A percentile compares a stretch with the other conserved stretches of the same genome.
Conservation (phyloP, 192 early-diverging fungal genomes). For the Rhizophagus clarus region DNA sequence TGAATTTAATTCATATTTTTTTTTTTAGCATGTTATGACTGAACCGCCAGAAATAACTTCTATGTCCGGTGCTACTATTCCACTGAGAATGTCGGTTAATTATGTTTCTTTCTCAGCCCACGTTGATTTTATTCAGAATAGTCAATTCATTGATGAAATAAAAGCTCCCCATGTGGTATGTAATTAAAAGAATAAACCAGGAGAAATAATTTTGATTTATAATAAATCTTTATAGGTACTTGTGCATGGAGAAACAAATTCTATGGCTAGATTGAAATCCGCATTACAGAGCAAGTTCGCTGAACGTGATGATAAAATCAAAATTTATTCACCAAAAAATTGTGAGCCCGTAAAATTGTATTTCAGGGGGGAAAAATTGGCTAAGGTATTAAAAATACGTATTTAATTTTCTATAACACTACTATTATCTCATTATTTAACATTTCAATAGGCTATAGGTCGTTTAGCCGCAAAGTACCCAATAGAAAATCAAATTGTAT, state of each 20-base stretch:
- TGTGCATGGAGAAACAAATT: constrained; percentile 95
- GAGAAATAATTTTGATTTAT: neutral
- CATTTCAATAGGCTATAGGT: constrained; percentile 70
- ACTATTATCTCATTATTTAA: neutral
- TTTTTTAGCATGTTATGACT: constrained; percentile 61
- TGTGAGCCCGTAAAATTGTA: constrained; percentile 86
- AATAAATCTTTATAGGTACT: constrained; percentile 56
- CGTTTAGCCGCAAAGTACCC: constrained; percentile 76
- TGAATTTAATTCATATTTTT: neutral
- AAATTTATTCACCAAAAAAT: constrained; percentile 89
- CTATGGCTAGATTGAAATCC: constrained; percentile 87
- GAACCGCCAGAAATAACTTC: constrained; percentile 84
- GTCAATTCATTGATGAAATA: constrained; percentile 94
- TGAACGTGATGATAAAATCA: constrained; percentile 74
- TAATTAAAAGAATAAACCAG: constrained; percentile 3
- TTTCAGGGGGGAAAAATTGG: constrained; percentile 95
- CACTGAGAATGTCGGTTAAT: constrained; percentile 81
- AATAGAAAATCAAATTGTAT: constrained; percentile 61
- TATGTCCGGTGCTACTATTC: constrained; percentile 78
- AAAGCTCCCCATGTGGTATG: constrained; percentile 84
- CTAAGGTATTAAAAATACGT: constrained; percentile 58
- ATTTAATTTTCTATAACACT: neutral
- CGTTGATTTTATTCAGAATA: constrained; percentile 96
- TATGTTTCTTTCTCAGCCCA: constrained; percentile 98
- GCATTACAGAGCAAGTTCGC: constrained; percentile 84